Conservation (phyloP, 1,139 yeast genomes). For the Oligophagozyma castellii region DNA sequence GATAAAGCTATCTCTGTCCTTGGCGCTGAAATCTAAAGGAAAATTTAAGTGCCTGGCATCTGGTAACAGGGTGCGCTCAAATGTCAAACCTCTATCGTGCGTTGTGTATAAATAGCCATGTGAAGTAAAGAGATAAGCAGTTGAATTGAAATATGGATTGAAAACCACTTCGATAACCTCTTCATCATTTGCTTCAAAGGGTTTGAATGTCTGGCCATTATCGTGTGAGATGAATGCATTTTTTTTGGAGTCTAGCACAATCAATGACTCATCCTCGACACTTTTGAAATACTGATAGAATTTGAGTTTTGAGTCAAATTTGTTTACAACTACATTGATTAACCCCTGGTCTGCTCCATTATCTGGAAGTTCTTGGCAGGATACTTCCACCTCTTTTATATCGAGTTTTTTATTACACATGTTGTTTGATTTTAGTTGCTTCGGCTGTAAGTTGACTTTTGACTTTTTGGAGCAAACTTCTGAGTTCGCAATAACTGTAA, state of each 20-base stretch:
- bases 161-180: conserved; percentile 39
- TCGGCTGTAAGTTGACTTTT: conserved; percentile 11
- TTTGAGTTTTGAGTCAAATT: conserved; percentile 21
- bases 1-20: conserved; percentile 43
- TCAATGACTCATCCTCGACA: conserved; percentile 53
- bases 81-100: conserved; percentile 52
- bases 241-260: conserved; percentile 42
- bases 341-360: conserved; percentile 6
- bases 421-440: conserved; percentile 35
- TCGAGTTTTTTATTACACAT: conserved; percentile 26
- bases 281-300: conserved; percentile 27
- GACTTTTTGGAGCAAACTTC: conserved; percentile 23
- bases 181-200: conserved; percentile 30
- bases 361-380: conserved; percentile 17
- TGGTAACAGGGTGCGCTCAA: conserved; percentile 38
- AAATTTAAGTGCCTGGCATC: conserved; percentile 29
- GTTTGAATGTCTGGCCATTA: conserved; percentile 55
- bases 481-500: conserved; percentile 20
- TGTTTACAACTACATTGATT: conserved; percentile 19
- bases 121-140: conserved; percentile 46
- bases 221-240: conserved; percentile 55
- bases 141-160: conserved; percentile 51
- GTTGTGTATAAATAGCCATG: conserved; percentile 42
- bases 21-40: conserved; percentile 43
- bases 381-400: conserved; percentile 17